A percentile compares a stretch with the other conserved stretches of the same genome.
phyloP scores from a whole-genome alignment of 345 rosid species.

The Murraya koenigii region DNA sequence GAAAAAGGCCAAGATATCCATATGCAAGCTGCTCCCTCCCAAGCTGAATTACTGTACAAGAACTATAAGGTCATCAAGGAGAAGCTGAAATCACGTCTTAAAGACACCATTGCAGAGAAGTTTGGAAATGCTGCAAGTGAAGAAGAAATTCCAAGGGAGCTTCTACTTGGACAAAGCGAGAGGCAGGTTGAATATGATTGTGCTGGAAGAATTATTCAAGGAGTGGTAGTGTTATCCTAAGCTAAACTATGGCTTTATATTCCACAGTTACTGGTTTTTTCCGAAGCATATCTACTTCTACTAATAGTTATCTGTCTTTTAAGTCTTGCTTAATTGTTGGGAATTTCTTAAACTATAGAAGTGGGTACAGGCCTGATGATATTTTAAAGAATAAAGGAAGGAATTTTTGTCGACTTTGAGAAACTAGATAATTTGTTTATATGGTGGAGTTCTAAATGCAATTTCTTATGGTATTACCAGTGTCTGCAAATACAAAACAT shows the following conservation, averaged over 20 bases:
- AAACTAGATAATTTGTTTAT: neutral
- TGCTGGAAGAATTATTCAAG: constrained; percentile 65
- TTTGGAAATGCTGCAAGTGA: constrained; percentile 62
- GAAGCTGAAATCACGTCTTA: constrained; percentile 40
- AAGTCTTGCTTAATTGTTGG: too few relatives aligned
- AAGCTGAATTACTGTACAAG: constrained; percentile 64
- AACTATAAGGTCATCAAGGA: constrained; percentile 51
- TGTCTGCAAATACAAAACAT: neutral
- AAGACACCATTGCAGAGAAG: constrained; percentile 56
- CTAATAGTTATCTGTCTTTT: too few relatives aligned
- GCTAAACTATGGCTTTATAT: too few relatives aligned
- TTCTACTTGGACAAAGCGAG: constrained; percentile 76
- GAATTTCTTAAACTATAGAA: too few relatives aligned
- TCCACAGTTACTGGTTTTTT: too few relatives aligned
- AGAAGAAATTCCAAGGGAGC: constrained; percentile 63
- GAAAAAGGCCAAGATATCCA: constrained; percentile 73
- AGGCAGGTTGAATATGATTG: constrained; percentile 72
- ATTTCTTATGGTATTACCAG: neutral
- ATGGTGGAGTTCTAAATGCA: neutral
- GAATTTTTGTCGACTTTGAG: neutral
- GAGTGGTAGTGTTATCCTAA: constrained; percentile 36
- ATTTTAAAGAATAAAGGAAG: neutral
- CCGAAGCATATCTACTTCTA: too few relatives aligned
- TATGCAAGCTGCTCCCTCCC: constrained; percentile 81
- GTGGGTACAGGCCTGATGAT: neutral